Percentiles rank a stretch among this genome's conserved stretches.
These are phyloP conservation scores for Leucocoprinus leucothites DNA, from an alignment of 768 basidiomycete genomes.

Conservation along the genomic window DNA sequence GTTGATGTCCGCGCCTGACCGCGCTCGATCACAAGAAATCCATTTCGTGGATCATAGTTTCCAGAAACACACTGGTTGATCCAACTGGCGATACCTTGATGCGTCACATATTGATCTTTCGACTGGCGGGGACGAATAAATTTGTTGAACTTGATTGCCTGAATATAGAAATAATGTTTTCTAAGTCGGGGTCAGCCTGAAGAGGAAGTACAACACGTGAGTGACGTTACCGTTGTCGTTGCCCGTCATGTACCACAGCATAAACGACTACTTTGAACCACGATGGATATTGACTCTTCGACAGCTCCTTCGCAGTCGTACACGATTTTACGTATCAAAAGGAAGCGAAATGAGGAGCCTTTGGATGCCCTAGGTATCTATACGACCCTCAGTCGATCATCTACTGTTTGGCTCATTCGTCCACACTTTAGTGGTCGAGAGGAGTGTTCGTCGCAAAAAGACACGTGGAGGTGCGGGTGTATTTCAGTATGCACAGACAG, in stretches of 20 bases:
- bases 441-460: conserved; percentile 58
- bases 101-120: neutral
- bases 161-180: neutral
- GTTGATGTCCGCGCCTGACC: no score
- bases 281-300: conserved; percentile 28
- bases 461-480: conserved; percentile 53
- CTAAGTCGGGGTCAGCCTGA: neutral
- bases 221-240: neutral
- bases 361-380: conserved; percentile 72
- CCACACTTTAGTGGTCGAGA: conserved; percentile 53
- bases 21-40: no score
- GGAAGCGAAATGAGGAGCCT: conserved; percentile 80
- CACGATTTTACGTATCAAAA: conserved; percentile 79
- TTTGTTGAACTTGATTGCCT: neutral
- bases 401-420: neutral
- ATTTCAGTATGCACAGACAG: conserved; percentile 80
- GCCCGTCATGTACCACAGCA: no score
- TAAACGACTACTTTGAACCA: neutral
- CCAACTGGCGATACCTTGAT: no score
- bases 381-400: conserved; percentile 11
- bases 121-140: neutral
- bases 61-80: no score
- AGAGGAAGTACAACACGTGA: neutral
- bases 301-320: conserved; percentile 37
- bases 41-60: neutral